phyloP scores from a whole-genome alignment of 495 filamentous ascomycete species.

The Lepraria neglecta region DNA sequence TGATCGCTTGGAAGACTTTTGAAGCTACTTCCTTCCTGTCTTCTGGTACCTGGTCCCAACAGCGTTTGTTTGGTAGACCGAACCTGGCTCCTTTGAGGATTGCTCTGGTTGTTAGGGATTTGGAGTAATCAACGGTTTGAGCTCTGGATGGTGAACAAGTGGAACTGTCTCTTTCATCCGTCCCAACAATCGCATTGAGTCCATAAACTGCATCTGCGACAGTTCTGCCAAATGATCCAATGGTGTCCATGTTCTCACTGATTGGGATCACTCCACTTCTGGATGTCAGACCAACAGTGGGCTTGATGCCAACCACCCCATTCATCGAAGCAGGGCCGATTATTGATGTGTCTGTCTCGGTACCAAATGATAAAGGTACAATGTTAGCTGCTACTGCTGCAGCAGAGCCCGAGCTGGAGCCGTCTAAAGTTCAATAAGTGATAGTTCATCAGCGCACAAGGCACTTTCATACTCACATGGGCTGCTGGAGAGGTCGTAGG shows the following conservation, averaged over 20 bases:
- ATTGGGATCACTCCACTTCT: slow-evolving; percentile 51
- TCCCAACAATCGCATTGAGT: slow-evolving; percentile 48
- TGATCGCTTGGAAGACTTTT: slow-evolving; percentile 21
- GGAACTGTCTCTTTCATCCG: slow-evolving; percentile 30
- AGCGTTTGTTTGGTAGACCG: slow-evolving; percentile 28
- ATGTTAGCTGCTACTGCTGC: slow-evolving; percentile 40
- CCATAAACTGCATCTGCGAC: slow-evolving; percentile 54
- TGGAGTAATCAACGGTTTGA: slow-evolving; percentile 16
- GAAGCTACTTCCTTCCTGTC: slow-evolving; percentile 7
- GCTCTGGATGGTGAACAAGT: slow-evolving; percentile 4
- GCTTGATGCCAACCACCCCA: slow-evolving; percentile 48
- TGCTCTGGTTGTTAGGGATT: slow-evolving; percentile 9
- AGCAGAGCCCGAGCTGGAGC: slow-evolving; percentile 41
- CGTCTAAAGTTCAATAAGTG: slow-evolving; percentile 35
- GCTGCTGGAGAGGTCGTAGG: slow-evolving; percentile 25
- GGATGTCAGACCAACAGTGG: slow-evolving; percentile 52
- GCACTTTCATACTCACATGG: slow-evolving; percentile 21
- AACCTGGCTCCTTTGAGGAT: slow-evolving; percentile 29
- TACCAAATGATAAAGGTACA: slow-evolving; percentile 37
- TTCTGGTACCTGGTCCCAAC: slow-evolving; percentile 24
- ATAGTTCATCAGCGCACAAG: background rate
- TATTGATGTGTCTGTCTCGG: slow-evolving; percentile 37
- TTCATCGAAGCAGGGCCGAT: slow-evolving; percentile 35
- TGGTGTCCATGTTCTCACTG: slow-evolving; percentile 48
- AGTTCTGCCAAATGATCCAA: slow-evolving; percentile 49